phyloP scores from a whole-genome alignment of 2,329 filamentous ascomycete genomes.

The Zymoseptoria pseudotritici region DNA sequence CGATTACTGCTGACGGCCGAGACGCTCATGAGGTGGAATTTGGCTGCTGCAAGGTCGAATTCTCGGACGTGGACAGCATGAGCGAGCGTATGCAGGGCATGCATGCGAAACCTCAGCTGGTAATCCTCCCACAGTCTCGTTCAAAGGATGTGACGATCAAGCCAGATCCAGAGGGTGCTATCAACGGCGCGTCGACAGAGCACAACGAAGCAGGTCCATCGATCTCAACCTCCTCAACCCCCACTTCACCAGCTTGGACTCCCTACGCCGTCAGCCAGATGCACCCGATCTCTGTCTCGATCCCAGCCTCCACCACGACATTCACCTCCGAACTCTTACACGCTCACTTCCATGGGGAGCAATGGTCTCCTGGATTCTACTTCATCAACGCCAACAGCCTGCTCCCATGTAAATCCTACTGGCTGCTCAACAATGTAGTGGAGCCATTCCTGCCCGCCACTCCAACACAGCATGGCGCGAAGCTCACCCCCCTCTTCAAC shows the following conservation, averaged over 20 bases:
- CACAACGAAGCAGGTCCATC: background rate
- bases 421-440: conserved; percentile 30
- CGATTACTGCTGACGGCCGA: background rate
- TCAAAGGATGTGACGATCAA: background rate
- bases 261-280: conserved; percentile 33
- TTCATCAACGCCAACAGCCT: conserved; percentile 27
- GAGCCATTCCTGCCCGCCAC: conserved; percentile 38
- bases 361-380: conserved; percentile 37
- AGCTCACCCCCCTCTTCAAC: conserved; percentile 42
- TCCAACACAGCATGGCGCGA: conserved; percentile 39
- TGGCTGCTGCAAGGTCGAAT: conserved; percentile 1
- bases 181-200: background rate
- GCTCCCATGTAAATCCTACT: conserved; percentile 34
- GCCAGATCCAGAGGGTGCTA: background rate
- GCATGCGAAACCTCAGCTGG: background rate
- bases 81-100: background rate
- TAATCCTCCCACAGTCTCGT: background rate
- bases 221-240: background rate
- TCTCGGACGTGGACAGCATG: background rate
- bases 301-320: conserved; percentile 19
- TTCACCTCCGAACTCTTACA: conserved; percentile 35
- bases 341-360: conserved; percentile 30
- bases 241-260: conserved; percentile 23
- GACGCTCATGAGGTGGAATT: background rate
- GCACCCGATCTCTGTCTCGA: conserved; percentile 10